These are phyloP conservation scores for Solanum corneliomulleri DNA, from an alignment of 257 asterid species.

Conservation along the genomic window DNA sequence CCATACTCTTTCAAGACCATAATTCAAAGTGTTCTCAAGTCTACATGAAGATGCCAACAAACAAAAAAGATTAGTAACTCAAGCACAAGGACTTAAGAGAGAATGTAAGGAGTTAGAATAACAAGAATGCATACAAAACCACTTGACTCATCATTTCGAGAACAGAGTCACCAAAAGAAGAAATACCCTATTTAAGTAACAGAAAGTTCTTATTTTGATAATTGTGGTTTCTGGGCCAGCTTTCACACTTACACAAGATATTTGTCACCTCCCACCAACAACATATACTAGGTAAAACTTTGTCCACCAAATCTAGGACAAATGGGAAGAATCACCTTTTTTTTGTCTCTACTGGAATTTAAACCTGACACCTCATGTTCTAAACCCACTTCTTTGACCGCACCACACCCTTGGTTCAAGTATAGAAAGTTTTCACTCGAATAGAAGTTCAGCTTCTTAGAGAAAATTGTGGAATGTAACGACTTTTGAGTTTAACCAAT, in stretches of 20 bases:
- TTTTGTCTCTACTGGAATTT: background rate
- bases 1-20: constrained; percentile 99
- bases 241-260: background rate
- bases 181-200: background rate
- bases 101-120: background rate
- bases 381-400: background rate
- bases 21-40: constrained; percentile 89
- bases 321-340: background rate
- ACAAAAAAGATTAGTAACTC: background rate
- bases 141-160: background rate
- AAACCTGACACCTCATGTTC: background rate
- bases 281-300: background rate
- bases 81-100: background rate
- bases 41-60: constrained; percentile 30
- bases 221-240: background rate
- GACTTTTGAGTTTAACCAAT: background rate
- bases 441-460: background rate
- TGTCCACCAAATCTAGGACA: background rate
- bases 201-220: background rate
- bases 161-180: background rate
- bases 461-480: background rate
- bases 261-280: too few relatives aligned
- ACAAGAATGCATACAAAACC: background rate
- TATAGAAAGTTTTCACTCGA: background rate
- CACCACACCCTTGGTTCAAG: background rate